Evolutionary conservation across 2,329 filamentous ascomycete genomes (phyloP).

Genomic region (Simplicillium sp.): DNA sequence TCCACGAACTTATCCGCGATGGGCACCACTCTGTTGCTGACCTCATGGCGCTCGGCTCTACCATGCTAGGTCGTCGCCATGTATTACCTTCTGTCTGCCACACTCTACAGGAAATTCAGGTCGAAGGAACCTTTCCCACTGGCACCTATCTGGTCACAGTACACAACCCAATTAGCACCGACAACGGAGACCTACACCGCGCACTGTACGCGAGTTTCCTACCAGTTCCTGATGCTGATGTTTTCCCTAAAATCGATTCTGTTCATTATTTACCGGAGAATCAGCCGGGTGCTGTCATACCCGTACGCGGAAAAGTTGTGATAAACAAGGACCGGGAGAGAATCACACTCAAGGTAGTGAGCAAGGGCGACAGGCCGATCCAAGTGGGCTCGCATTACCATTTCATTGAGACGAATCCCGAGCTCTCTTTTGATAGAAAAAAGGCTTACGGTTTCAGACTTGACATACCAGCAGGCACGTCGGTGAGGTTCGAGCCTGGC

Average conservation of each 20-base stretch:
- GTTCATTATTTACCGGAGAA: conserved; percentile 57
- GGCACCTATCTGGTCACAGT: conserved; percentile 94
- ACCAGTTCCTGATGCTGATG: conserved; percentile 59
- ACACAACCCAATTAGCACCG: conserved; percentile 75
- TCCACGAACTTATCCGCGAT: conserved; percentile 97
- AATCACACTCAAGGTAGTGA: conserved; percentile 68
- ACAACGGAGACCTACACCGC: conserved; percentile 78
- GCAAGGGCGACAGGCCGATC: conserved; percentile 80
- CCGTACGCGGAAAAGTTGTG: conserved; percentile 56
- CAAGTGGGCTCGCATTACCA: conserved; percentile 95
- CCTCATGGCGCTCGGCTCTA: conserved; percentile 84
- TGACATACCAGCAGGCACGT: conserved; percentile 85
- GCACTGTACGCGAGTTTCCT: conserved; percentile 89
- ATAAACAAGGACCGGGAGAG: conserved; percentile 69
- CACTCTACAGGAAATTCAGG: conserved; percentile 76
- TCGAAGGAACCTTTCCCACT: conserved; percentile 85
- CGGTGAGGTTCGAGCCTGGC: conserved; percentile 87
- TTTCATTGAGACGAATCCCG: conserved; percentile 86
- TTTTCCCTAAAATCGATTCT: conserved; percentile 57
- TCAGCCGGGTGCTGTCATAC: conserved; percentile 72
- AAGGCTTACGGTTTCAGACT: conserved; percentile 76
- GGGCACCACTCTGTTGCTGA: conserved; percentile 85
- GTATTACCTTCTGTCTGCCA: conserved; percentile 74
- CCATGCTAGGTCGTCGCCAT: conserved; percentile 88
- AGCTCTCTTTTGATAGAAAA: conserved; percentile 77